Percentiles rank a stretch among this genome's conserved stretches.
Conservation (phyloP, 345 rosid genomes). For the Combretum micranthum region DNA sequence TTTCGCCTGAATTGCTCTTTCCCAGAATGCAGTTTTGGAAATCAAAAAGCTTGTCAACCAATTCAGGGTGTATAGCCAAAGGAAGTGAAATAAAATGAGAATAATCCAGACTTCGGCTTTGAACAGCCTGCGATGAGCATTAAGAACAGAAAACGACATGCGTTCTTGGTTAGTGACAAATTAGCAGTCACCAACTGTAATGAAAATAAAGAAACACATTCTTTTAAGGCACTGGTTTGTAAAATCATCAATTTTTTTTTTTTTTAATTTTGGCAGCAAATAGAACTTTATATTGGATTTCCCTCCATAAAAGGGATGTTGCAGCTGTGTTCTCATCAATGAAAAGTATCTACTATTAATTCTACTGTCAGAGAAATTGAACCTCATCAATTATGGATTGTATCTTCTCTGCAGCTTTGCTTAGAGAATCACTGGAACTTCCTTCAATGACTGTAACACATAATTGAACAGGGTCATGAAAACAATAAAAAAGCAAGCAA, state of each 20-base stretch:
- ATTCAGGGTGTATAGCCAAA: constrained; percentile 65
- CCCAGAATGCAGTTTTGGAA: constrained; percentile 69
- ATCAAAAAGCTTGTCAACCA: constrained; percentile 64
- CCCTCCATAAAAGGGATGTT: too few species aligned
- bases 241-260: too few species aligned
- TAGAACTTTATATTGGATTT: too few species aligned
- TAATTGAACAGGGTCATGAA: constrained; percentile 8
- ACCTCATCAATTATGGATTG: constrained; percentile 60
- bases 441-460: constrained; percentile 67
- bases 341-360: background rate
- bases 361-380: constrained; percentile 9
- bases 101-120: constrained; percentile 57
- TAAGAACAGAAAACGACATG: background rate
- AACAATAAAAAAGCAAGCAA: background rate
- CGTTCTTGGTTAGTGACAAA: background rate
- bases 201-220: background rate
- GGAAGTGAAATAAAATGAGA: constrained; percentile 94
- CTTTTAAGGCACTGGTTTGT: too few species aligned
- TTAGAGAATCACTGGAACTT: constrained; percentile 46
- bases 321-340: background rate
- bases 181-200: background rate
- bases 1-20: constrained; percentile 12
- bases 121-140: constrained; percentile 42
- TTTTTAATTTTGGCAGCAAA: too few species aligned
- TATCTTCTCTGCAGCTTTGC: constrained; percentile 63